phyloP scores from a whole-genome alignment of 495 filamentous ascomycete genomes.

The Halenospora varia region DNA sequence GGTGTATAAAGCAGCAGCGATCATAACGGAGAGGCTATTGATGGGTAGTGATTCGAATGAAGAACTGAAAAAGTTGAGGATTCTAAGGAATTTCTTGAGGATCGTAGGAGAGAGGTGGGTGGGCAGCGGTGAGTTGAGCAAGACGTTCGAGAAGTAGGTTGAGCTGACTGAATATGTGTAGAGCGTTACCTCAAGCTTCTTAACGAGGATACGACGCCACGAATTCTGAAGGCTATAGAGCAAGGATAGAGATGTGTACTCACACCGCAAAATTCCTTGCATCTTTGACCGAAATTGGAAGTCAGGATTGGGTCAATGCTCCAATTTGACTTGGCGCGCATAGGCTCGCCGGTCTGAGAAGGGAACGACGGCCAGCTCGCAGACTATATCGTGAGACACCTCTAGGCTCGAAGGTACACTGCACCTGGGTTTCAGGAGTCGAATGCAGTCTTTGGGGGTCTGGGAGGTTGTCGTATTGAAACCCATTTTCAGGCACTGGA shows the following conservation, averaged over 20 bases:
- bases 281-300: too few species aligned
- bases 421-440: not conserved
- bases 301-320: too few species aligned
- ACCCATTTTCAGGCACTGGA: not conserved
- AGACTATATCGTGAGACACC: not conserved
- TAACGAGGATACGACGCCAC: slow-evolving; percentile 11
- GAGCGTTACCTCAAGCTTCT: slow-evolving; percentile 11
- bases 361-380: not conserved
- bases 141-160: not conserved
- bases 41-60: slow-evolving; percentile 4
- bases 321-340: too few species aligned
- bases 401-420: not conserved
- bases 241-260: not conserved
- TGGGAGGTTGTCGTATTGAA: not conserved
- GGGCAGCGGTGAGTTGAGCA: slow-evolving; percentile 9
- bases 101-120: slow-evolving; percentile 7
- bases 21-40: slow-evolving; percentile 5
- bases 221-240: slow-evolving; percentile 5
- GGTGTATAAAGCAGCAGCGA: slow-evolving; percentile 15
- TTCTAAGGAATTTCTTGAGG: slow-evolving; percentile 10
- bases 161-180: slow-evolving; percentile 5
- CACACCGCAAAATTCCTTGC: not conserved
- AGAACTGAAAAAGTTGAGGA: slow-evolving; percentile 5
- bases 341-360: not conserved
- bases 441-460: not conserved